phyloP scores from a whole-genome alignment of 441 rosid species.

The Pelargonium citronellum region DNA sequence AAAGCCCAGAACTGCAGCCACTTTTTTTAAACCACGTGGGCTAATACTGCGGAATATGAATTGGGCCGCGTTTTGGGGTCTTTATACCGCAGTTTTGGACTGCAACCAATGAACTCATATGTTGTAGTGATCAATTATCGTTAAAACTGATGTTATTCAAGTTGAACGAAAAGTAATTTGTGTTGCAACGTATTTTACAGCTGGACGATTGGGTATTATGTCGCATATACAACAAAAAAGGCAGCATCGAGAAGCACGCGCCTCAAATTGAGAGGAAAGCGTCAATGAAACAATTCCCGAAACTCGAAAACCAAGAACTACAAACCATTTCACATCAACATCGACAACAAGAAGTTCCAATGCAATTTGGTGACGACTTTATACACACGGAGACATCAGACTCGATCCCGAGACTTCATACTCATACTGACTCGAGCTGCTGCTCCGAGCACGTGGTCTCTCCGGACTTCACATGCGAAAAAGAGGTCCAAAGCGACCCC shows the following conservation, averaged over 20 bases:
- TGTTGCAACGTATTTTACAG: constrained; percentile 31
- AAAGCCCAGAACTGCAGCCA: too few species aligned
- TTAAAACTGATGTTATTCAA: neutral
- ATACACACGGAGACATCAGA: constrained; percentile 51
- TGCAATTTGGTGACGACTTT: constrained; percentile 18
- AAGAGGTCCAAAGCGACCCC: constrained; percentile 68
- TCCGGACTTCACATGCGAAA: constrained; percentile 44
- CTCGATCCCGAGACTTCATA: constrained; percentile 50
- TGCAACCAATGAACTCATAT: too few species aligned
- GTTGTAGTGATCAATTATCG: neutral
- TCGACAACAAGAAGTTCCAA: neutral
- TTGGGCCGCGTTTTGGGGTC: too few species aligned
- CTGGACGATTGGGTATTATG: constrained; percentile 95
- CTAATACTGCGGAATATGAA: too few species aligned
- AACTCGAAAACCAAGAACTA: constrained; percentile 37
- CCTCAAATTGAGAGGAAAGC: constrained; percentile 24
- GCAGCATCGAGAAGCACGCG: constrained; percentile 59
- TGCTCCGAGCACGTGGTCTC: constrained; percentile 69
- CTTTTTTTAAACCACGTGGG: too few species aligned
- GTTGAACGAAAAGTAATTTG: neutral
- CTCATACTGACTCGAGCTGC: constrained; percentile 58
- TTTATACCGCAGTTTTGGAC: too few species aligned
- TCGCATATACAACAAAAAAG: constrained; percentile 88
- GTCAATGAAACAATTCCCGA: constrained; percentile 17
- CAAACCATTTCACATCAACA: constrained; percentile 19